phyloP scores from a whole-genome alignment of 2,329 filamentous ascomycete genomes.

The Penicillium corylophilum region DNA sequence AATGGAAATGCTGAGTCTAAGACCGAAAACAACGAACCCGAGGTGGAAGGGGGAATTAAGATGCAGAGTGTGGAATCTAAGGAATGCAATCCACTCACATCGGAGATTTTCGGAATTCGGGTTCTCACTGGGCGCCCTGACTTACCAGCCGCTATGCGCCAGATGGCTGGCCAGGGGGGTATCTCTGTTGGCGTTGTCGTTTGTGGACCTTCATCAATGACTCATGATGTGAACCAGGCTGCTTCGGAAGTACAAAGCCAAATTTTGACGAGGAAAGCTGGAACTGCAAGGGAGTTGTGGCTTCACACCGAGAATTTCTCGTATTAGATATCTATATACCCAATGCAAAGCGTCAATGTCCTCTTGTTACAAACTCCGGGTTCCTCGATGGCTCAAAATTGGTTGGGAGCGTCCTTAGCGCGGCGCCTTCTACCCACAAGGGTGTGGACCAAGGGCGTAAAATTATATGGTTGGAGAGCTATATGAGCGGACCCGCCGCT shows the following conservation, averaged over 20 bases:
- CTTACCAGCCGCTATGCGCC: slow-evolving; percentile 4
- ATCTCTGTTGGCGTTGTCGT: slow-evolving; percentile 15
- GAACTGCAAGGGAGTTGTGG: slow-evolving; percentile 38
- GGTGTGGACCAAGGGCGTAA: too few species aligned
- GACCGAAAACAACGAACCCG: neutral
- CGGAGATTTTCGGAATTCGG: slow-evolving; percentile 13
- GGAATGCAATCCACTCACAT: slow-evolving; percentile 5
- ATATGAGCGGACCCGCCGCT: too few species aligned
- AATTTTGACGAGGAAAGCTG: slow-evolving; percentile 31
- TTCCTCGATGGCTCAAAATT: too few species aligned
- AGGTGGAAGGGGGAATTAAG: neutral
- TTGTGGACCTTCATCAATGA: slow-evolving; percentile 19
- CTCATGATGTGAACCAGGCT: slow-evolving; percentile 48
- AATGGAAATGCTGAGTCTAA: neutral
- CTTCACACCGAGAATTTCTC: slow-evolving; percentile 52
- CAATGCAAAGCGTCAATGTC: neutral
- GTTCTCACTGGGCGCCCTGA: slow-evolving; percentile 14
- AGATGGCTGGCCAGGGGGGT: slow-evolving; percentile 7
- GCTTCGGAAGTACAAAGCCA: slow-evolving; percentile 45
- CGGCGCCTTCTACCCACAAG: too few species aligned
- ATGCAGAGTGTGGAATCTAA: slow-evolving; percentile 6
- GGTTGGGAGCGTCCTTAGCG: too few species aligned
- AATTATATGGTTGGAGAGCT: too few species aligned
- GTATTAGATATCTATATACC: neutral
- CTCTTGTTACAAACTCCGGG: too few species aligned